These are phyloP conservation scores for apple (Malus domestica) DNA, from an alignment of 306 rosid genomes.

Conservation along the genomic window ASM211411v1 NC_041792.1:9154001-9154500, in stretches of 20 bases:
- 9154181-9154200: neutral
- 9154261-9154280: neutral
- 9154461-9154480: neutral
- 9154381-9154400: neutral
- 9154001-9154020: neutral
- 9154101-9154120: neutral
- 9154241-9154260: neutral
- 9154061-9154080: neutral
- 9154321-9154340: neutral
- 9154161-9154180: neutral
- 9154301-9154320: neutral
- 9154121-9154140: neutral
- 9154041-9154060: slow-evolving; percentile 6
- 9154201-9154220: neutral
- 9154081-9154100: neutral
- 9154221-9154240: neutral
- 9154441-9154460: neutral
- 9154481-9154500: neutral
- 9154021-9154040: neutral
- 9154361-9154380: neutral
- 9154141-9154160: neutral
- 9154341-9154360: neutral
- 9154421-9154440: neutral
- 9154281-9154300: neutral
- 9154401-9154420: neutral